These are phyloP conservation scores for Chalciporus piperatus DNA, from an alignment of 768 basidiomycete species.

Conservation along the genomic window DNA sequence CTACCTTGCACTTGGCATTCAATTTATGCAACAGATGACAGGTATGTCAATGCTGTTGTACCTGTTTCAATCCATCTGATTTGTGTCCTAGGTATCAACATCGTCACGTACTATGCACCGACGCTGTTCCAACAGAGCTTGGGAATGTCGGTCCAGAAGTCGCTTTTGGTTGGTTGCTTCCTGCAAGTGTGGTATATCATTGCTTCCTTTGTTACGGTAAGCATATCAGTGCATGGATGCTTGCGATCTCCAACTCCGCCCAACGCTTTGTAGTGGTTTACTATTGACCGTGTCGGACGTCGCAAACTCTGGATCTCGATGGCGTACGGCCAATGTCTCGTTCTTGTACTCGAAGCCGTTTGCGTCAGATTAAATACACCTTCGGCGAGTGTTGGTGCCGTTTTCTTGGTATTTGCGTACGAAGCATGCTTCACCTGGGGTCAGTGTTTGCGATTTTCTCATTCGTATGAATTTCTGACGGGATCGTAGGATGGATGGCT, in stretches of 20 bases:
- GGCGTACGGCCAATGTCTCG: conserved; percentile 7
- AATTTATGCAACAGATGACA: conserved; percentile 12
- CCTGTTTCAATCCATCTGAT: background rate
- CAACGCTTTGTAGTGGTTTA: conserved; percentile 2
- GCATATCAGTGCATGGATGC: background rate
- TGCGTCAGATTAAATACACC: conserved; percentile 6
- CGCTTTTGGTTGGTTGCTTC: conserved; percentile 6
- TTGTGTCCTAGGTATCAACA: conserved; percentile 4
- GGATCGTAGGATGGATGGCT: conserved; percentile 4
- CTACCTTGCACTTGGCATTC: conserved; percentile 8
- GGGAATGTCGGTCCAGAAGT: conserved; percentile 4
- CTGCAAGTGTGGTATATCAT: conserved; percentile 9
- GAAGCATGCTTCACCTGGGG: conserved; percentile 10
- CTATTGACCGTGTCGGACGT: conserved; percentile 6
- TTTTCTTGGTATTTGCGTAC: conserved; percentile 9
- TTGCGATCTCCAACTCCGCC: background rate
- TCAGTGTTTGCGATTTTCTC: background rate
- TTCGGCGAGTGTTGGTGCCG: conserved; percentile 3
- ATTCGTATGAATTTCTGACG: background rate
- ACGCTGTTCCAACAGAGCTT: conserved; percentile 8
- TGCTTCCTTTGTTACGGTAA: conserved; percentile 6
- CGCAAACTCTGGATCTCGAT: conserved; percentile 10
- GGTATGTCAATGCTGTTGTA: background rate
- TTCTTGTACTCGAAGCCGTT: conserved; percentile 6
- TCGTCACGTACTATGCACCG: conserved; percentile 9